phyloP scores from a whole-genome alignment of 306 rosid species.

The Glycine soja region DNA sequence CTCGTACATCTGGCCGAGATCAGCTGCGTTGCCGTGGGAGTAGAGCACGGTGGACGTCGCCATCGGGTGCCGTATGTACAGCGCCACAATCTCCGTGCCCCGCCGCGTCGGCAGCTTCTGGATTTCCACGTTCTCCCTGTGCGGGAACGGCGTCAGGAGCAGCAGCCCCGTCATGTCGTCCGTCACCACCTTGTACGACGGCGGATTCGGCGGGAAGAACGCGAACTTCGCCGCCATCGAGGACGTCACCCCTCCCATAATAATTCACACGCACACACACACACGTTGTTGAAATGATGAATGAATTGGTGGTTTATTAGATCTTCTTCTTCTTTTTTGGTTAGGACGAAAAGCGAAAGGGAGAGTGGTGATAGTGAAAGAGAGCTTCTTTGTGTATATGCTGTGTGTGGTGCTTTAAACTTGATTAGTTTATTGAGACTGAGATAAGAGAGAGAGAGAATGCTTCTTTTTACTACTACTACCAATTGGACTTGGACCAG shows the following conservation, averaged over 20 bases:
- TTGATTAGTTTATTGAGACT: not conserved
- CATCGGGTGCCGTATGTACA: slow-evolving; percentile 87
- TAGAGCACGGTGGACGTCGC: slow-evolving; percentile 88
- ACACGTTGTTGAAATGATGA: not conserved
- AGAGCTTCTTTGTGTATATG: slow-evolving; percentile 35
- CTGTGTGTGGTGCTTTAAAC: slow-evolving; percentile 16
- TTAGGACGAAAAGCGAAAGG: not conserved
- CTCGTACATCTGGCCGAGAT: slow-evolving; percentile 98
- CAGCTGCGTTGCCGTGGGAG: slow-evolving; percentile 98
- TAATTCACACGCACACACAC: not conserved
- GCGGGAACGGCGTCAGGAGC: slow-evolving; percentile 81
- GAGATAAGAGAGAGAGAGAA: slow-evolving; percentile 3
- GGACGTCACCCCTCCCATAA: slow-evolving; percentile 96
- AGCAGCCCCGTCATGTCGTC: slow-evolving; percentile 75
- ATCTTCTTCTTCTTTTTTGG: slow-evolving; percentile 11
- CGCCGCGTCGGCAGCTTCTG: slow-evolving; percentile 80
- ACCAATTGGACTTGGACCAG: slow-evolving; percentile 24
- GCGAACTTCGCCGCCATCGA: slow-evolving; percentile 98
- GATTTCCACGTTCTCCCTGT: slow-evolving; percentile 89
- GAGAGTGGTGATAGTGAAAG: slow-evolving; percentile 44
- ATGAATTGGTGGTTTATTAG: slow-evolving; percentile 27
- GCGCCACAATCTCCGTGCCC: slow-evolving; percentile 78
- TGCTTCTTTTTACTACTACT: not conserved
- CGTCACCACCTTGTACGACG: slow-evolving; percentile 72
- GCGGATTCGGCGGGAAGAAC: slow-evolving; percentile 91